Evolutionary conservation across 225 moss, liverwort and hornwort genomes (phyloP).

Genomic region (Anthoceros angustus): DNA sequence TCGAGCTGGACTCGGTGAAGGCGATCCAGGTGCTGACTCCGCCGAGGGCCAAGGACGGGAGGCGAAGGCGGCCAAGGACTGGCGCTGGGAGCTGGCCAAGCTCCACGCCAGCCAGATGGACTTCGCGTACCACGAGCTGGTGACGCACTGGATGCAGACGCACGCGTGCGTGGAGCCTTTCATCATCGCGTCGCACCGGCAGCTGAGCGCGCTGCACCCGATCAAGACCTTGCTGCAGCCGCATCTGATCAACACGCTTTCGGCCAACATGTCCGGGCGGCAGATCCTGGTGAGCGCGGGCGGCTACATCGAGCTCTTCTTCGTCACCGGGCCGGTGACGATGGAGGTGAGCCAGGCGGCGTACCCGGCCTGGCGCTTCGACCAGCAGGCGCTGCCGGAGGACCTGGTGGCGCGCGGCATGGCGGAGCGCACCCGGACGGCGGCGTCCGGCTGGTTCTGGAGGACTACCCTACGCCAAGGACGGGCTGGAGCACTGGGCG

Average conservation of each 20-base stretch:
- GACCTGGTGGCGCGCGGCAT: background rate
- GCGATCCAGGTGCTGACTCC: conserved; percentile 40
- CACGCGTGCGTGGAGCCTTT: conserved; percentile 50
- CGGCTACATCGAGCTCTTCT: conserved; percentile 57
- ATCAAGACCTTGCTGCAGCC: conserved; percentile 33
- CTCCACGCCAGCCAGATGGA: conserved; percentile 49
- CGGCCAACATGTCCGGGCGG: conserved; percentile 49
- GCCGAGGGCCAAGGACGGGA: conserved; percentile 13
- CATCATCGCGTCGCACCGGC: conserved; percentile 44
- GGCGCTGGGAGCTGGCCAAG: conserved; percentile 57
- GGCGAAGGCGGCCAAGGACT: conserved; percentile 16
- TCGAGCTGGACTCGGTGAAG: conserved; percentile 26
- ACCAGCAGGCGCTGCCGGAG: conserved; percentile 28
- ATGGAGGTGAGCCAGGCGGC: conserved; percentile 53
- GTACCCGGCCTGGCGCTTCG: conserved; percentile 38
- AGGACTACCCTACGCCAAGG: conserved; percentile 1
- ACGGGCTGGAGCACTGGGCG: conserved; percentile 1
- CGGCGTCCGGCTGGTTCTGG: background rate
- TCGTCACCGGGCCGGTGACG: conserved; percentile 36
- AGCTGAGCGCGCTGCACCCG: conserved; percentile 47
- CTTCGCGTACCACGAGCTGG: conserved; percentile 50
- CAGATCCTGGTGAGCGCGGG: conserved; percentile 51
- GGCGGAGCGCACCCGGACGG: background rate
- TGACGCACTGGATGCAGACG: conserved; percentile 52
- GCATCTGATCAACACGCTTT: conserved; percentile 48